Conservation (phyloP, 768 basidiomycete genomes). For the Russula brevipes region DNA sequence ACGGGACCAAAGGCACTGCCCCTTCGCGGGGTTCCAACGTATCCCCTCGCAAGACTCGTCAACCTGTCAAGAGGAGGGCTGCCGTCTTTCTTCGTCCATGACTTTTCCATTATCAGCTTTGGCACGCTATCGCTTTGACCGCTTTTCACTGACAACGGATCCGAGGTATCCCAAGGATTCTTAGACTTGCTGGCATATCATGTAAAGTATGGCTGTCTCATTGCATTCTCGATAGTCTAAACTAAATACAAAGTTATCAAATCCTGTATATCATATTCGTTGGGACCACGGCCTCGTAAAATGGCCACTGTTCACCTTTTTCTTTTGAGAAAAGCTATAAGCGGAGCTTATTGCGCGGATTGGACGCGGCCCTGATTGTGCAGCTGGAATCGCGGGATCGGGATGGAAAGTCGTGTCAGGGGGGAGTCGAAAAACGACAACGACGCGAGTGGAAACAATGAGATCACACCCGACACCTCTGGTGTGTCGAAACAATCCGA, state of each 20-base stretch:
- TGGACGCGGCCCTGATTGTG: neutral
- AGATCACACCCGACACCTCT: too few relatives aligned
- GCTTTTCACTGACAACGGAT: neutral
- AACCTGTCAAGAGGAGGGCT: constrained; percentile 2
- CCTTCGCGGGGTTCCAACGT: neutral
- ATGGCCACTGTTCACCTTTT: neutral
- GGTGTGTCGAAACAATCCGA: too few relatives aligned
- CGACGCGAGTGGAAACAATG: neutral
- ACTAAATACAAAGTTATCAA: constrained; percentile 3
- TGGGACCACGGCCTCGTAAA: neutral
- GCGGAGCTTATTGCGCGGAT: neutral
- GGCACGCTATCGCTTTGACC: neutral
- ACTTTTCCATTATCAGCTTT: neutral
- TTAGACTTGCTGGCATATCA: constrained; percentile 15
- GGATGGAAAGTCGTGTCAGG: neutral
- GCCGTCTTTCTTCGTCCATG: constrained; percentile 5
- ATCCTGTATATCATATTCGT: neutral
- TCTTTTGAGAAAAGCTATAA: too few relatives aligned
- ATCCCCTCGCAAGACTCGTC: constrained; percentile 10
- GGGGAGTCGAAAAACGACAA: neutral
- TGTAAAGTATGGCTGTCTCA: constrained; percentile 18
- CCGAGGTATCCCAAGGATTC: neutral
- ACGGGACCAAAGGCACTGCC: constrained; percentile 1
- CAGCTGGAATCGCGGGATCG: neutral
- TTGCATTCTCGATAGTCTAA: neutral